Base-by-base conservation (phyloP, 1,284 basidiomycete species). In the Sporisorium exsertum region DNA sequence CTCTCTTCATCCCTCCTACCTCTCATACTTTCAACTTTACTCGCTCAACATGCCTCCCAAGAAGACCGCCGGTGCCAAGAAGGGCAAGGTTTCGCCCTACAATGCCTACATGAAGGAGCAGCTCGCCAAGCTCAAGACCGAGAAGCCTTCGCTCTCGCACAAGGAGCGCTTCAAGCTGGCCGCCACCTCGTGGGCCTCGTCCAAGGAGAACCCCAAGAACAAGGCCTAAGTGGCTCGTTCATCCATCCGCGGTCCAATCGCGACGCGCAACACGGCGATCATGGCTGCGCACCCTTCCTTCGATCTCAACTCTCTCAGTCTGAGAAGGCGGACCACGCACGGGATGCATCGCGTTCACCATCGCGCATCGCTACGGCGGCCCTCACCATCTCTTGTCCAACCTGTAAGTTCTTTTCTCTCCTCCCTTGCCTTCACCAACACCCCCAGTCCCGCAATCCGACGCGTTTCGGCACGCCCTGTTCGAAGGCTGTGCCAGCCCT, bases 101-200 rank as follows among this genome's bases (percentile, higher is more conserved):
- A 73, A 75, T 65, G 50, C 55, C 27, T 79, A 75, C 64, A 78
- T 82, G 58, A 76, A 77, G 59, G 60, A 67, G 18, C 40, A 73
- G 73, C 75, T 83, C 20, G 80, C 75, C 55, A 69, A 74, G 67
- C 65, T 83, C 59, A 79, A 78, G 74, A 55, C 67, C 42, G 80
- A 81, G 52, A 69, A 78, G 57, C 79, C 81, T 13, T 42, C 61
- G 26, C 61, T 83, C 29, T 50, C 67, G 33, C 81, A 83, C 70
- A 78, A 77, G 64, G 79, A 79, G 58, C 75, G 80, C n/a, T 83
- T 81, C 78, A 79, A 83, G 69, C 58, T 76, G 9, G 78, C 80
- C 16, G 72, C 77, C 26, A 69, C 69, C 55, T 50, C 61, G 7
- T 83, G 81, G 81, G 69, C 68, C 47, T 45, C 49, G 16, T 71